Conservation (phyloP, 805 yeast genomes). For the Kluyveromyces starmeri region DNA sequence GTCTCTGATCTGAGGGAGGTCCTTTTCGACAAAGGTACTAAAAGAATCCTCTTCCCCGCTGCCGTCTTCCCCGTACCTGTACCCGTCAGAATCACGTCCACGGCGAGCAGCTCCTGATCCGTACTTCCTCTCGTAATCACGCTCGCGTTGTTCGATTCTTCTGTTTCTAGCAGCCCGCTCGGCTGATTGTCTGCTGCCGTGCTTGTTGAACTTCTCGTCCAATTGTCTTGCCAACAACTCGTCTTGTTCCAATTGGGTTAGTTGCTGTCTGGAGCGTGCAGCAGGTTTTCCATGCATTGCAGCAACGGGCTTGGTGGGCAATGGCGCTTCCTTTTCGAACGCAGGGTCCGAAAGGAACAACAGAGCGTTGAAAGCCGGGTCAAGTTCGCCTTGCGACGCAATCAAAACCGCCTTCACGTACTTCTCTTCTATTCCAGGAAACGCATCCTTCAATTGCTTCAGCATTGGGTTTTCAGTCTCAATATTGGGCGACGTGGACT, state of each 20-base stretch:
- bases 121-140: constrained; percentile 9
- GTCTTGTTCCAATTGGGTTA: constrained; percentile 54
- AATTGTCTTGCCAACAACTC: constrained; percentile 74
- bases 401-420: constrained; percentile 70
- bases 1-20: constrained; percentile 52
- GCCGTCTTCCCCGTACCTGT: constrained; percentile 30
- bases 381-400: constrained; percentile 74
- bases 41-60: constrained; percentile 41
- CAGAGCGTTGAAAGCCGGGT: constrained; percentile 83
- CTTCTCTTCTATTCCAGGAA: constrained; percentile 67
- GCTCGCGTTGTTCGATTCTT: constrained; percentile 21
- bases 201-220: constrained; percentile 50
- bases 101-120: not conserved
- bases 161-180: constrained; percentile 21
- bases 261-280: constrained; percentile 23
- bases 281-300: constrained; percentile 22
- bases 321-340: constrained; percentile 40
- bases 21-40: constrained; percentile 49
- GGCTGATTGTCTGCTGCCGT: constrained; percentile 7
- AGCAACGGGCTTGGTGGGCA: constrained; percentile 31
- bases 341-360: constrained; percentile 70
- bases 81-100: constrained; percentile 8
- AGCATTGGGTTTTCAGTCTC: constrained; percentile 19
- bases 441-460: constrained; percentile 69
- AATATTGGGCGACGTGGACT: constrained; percentile 4